phyloP scores from a whole-genome alignment of 148 eudicot genomes.

The Talinum fruticosum region DNA sequence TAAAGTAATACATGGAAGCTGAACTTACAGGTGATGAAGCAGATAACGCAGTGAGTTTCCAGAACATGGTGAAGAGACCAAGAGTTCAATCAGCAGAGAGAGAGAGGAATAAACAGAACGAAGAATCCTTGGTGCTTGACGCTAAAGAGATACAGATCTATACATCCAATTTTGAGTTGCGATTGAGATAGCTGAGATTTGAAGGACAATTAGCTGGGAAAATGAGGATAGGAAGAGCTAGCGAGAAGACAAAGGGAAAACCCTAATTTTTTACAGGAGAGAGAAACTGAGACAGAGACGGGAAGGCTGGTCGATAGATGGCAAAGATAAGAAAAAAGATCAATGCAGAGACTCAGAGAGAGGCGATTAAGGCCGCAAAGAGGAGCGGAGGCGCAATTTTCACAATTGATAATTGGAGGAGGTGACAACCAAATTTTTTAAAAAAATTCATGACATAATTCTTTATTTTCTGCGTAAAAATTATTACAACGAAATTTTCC shows the following conservation, averaged over 20 bases:
- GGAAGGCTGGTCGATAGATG: background rate
- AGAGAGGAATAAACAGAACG: background rate
- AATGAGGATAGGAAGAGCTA: conserved; percentile 2
- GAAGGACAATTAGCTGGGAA: background rate
- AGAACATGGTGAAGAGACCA: conserved; percentile 54
- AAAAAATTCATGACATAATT: no score
- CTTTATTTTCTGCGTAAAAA: no score
- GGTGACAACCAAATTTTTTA: no score
- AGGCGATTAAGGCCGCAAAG: background rate
- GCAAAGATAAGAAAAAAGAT: background rate
- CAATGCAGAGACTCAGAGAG: background rate
- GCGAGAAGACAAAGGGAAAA: conserved; percentile 14
- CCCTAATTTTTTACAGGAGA: conserved; percentile 23
- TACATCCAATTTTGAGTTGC: background rate
- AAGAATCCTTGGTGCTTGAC: background rate
- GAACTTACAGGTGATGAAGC: conserved; percentile 83
- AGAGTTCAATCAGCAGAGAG: background rate
- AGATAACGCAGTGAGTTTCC: conserved; percentile 78
- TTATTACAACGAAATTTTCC: no score
- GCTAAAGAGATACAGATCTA: no score
- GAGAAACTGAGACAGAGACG: background rate
- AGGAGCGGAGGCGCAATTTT: background rate
- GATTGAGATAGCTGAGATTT: conserved; percentile 7
- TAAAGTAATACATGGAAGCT: background rate
- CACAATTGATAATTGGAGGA: background rate